Conservation (phyloP, 805 yeast species). For the Candida ortonii region DNA sequence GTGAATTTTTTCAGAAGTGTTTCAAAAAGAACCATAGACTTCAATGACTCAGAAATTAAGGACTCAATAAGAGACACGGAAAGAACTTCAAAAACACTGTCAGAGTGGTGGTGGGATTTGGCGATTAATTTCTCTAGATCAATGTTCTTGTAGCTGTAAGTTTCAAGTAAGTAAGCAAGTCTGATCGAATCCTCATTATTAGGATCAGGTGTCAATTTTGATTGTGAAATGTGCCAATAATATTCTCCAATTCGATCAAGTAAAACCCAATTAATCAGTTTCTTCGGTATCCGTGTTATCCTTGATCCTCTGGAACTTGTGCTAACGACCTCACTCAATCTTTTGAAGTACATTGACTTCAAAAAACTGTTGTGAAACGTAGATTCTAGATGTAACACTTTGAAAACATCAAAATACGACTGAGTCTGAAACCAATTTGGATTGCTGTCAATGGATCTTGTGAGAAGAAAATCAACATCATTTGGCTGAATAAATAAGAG, state of each 20-base stretch:
- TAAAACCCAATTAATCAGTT: slow-evolving; percentile 7
- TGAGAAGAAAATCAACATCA: slow-evolving; percentile 17
- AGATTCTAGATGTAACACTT: slow-evolving; percentile 9
- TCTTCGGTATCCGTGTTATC: slow-evolving; percentile 6
- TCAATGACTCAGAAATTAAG: slow-evolving; percentile 13
- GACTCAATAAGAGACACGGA: slow-evolving; percentile 14
- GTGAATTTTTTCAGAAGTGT: slow-evolving; percentile 11
- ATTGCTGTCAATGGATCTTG: slow-evolving; percentile 4
- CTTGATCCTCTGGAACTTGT: slow-evolving; percentile 2
- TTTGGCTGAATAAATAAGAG: slow-evolving; percentile 10
- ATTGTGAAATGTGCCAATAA: slow-evolving; percentile 17
- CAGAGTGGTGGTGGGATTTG: slow-evolving; percentile 1
- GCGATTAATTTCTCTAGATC: slow-evolving; percentile 5
- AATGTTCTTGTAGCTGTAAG: slow-evolving; percentile 16
- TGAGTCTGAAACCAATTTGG: not conserved
- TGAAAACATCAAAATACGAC: slow-evolving; percentile 7
- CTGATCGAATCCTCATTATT: slow-evolving; percentile 2
- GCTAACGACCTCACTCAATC: slow-evolving; percentile 12
- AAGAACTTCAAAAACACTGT: slow-evolving; percentile 11
- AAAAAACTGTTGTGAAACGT: slow-evolving; percentile 18
- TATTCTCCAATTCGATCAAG: slow-evolving; percentile 20
- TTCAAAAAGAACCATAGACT: slow-evolving; percentile 19
- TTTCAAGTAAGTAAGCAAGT: slow-evolving; percentile 12
- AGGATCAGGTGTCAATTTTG: slow-evolving; percentile 1
- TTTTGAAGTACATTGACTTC: slow-evolving; percentile 24